These are phyloP conservation scores for Acarospora socialis DNA, from an alignment of 2,329 filamentous ascomycete species.

Conservation along the genomic window DNA sequence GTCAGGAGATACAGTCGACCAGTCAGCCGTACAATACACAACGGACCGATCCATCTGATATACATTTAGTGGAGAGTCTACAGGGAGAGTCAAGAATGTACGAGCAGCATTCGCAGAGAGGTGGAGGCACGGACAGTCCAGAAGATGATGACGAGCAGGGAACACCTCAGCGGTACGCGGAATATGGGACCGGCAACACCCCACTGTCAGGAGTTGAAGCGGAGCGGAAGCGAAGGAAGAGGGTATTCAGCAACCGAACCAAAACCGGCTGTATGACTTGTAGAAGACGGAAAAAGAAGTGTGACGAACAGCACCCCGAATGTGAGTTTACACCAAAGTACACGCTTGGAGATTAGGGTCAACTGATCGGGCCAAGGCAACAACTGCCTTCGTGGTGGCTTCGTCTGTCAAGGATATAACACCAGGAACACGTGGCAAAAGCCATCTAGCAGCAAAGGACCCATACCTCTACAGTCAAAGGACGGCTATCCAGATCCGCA, in stretches of 20 bases:
- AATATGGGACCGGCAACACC: conserved; percentile 22
- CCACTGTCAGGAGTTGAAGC: conserved; percentile 24
- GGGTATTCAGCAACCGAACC: conserved; percentile 76
- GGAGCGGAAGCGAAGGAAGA: conserved; percentile 31
- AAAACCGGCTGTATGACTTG: conserved; percentile 95
- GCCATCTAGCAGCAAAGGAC: conserved; percentile 51
- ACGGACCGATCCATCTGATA: conserved; percentile 34
- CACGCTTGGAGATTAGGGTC: too few species aligned
- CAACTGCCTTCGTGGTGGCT: conserved; percentile 82
- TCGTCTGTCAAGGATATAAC: conserved; percentile 82
- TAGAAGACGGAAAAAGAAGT: conserved; percentile 89
- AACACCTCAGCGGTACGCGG: conserved; percentile 22
- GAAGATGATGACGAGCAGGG: conserved; percentile 23
- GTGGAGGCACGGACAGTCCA: conserved; percentile 23
- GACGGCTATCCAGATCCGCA: conserved; percentile 35
- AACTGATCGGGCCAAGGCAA: conserved; percentile 43
- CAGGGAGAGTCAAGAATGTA: conserved; percentile 34
- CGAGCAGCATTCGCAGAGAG: conserved; percentile 22
- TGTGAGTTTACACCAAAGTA: conserved; percentile 61
- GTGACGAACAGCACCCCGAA: conserved; percentile 82
- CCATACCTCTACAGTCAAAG: conserved; percentile 72
- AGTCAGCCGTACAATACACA: conserved; percentile 25
- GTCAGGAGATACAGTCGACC: conserved; percentile 17
- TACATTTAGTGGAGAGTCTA: conserved; percentile 37
- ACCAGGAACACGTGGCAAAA: conserved; percentile 67